These are phyloP conservation scores for Silene uniflora DNA, from an alignment of 148 eudicot genomes.

Conservation along the genomic window DNA sequence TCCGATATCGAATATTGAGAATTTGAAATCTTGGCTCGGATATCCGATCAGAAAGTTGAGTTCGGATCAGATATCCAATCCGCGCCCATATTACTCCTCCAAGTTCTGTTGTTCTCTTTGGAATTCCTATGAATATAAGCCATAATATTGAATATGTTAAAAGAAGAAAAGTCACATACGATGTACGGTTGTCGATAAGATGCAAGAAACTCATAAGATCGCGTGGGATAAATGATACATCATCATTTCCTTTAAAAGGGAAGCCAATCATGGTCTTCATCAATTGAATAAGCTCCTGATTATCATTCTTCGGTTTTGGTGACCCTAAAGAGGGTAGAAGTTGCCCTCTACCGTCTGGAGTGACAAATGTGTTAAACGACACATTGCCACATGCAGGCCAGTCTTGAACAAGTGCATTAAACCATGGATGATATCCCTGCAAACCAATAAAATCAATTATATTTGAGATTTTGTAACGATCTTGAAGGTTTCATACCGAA, in stretches of 20 bases:
- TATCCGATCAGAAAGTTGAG: too few species aligned
- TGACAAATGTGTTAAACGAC: slow-evolving; percentile 6
- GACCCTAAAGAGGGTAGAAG: not conserved
- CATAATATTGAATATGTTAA: not conserved
- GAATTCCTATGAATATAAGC: not conserved
- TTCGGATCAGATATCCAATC: too few species aligned
- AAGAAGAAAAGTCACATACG: not conserved
- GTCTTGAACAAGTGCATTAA: slow-evolving; percentile 1
- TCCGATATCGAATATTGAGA: too few species aligned
- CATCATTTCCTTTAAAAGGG: not conserved
- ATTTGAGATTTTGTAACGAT: not conserved
- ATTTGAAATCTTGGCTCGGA: too few species aligned
- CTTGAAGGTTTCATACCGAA: too few species aligned
- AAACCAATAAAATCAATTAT: not conserved
- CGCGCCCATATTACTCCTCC: too few species aligned
- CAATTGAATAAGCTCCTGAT: not conserved
- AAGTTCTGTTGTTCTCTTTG: too few species aligned
- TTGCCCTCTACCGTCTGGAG: slow-evolving; percentile 1
- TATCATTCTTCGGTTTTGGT: not conserved
- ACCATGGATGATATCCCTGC: not conserved
- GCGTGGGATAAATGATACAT: not conserved
- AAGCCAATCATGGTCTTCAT: not conserved
- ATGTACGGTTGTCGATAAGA: not conserved
- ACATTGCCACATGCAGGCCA: not conserved
- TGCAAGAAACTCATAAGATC: not conserved